Evolutionary conservation across 225 moss, liverwort and hornwort genomes (phyloP), one percentile per base, ranked within the genome.

Genomic region (Asterella californica): DNA sequence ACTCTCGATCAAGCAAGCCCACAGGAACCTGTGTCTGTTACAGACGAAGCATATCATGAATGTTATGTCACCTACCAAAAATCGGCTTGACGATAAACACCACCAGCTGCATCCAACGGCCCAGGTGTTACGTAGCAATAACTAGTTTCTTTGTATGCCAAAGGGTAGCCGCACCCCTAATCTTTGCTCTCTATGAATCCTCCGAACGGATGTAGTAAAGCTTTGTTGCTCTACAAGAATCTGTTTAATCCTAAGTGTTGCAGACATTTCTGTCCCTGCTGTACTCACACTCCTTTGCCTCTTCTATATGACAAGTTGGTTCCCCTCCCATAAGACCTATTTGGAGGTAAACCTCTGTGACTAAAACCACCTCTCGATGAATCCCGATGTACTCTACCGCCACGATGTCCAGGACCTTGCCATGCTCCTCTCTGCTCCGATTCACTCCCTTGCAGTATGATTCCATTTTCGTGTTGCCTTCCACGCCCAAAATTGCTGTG

Each of bases 171-270:
- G 67, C 54, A 68, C 47, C 75, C 59, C 74, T 34, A n/a, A 21
- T 34, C 49, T 68, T n/a, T 57, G 21, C n/a, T 64, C 48, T 69
- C 25, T 79, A 67, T 71, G 24, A 57, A 74, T 53, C 54, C 55
- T 42, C 77, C 45, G 53, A 70, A 59, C 72, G 79, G 76, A 45
- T 70, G 79, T 53, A 64, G 85, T 85, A 85, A 81, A 82, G 81
- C 81, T 85, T 42, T 75, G 53, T 70, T 85, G 81, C 85, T 82
- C 76, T 85, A 85, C 85, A 85, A 85, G 85, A 85, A 81, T 83
- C 29, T 54, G 75, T 81, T 78, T 29, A 50, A 34, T 22, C 48
- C 79, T 85, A 82, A 24, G 60, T 74, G 74, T 33, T 48, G 52
- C 50, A 53, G 9, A 33, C 53, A 74, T 29, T 49, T 70, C 22